Conservation (phyloP, 1,284 basidiomycete species). For the Heterobasidion occidentale region DNA sequence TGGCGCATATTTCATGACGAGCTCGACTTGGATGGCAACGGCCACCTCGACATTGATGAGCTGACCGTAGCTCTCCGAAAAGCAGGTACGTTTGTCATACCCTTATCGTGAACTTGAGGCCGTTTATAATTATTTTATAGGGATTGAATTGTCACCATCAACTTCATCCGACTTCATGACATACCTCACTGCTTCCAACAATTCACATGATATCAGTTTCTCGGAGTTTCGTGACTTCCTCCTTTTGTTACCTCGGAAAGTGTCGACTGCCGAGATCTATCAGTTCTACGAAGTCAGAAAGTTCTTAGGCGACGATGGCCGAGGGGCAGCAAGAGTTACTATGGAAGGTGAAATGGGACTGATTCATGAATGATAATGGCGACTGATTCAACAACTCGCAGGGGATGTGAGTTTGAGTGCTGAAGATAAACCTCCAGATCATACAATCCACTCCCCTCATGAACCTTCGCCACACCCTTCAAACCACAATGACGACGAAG, state of each 20-base stretch:
- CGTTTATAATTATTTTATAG: slow-evolving; percentile 28
- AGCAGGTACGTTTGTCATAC: slow-evolving; percentile 47
- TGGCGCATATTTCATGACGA: slow-evolving; percentile 88
- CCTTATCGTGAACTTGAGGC: not conserved
- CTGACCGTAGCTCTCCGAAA: slow-evolving; percentile 61
- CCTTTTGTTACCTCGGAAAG: slow-evolving; percentile 75
- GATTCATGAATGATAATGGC: not conserved
- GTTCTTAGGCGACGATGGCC: slow-evolving; percentile 68
- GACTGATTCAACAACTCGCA: slow-evolving; percentile 24
- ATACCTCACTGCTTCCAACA: slow-evolving; percentile 62
- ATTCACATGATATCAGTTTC: slow-evolving; percentile 71
- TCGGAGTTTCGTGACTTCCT: slow-evolving; percentile 87
- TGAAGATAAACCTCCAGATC: slow-evolving; percentile 50
- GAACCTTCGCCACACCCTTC: slow-evolving; percentile 17
- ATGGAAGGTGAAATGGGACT: slow-evolving; percentile 59
- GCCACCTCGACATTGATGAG: slow-evolving; percentile 69
- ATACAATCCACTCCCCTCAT: slow-evolving; percentile 14
- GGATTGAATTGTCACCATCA: slow-evolving; percentile 58
- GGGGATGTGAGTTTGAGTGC: slow-evolving; percentile 71
- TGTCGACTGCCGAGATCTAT: slow-evolving; percentile 82
- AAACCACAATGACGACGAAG: slow-evolving; percentile 31
- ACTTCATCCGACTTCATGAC: slow-evolving; percentile 76
- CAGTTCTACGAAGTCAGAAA: slow-evolving; percentile 76
- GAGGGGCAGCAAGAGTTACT: slow-evolving; percentile 71
- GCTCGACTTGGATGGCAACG: slow-evolving; percentile 82